Conservation (phyloP, 2,329 filamentous ascomycete genomes). For the Ceratocystis cubensis region DNA sequence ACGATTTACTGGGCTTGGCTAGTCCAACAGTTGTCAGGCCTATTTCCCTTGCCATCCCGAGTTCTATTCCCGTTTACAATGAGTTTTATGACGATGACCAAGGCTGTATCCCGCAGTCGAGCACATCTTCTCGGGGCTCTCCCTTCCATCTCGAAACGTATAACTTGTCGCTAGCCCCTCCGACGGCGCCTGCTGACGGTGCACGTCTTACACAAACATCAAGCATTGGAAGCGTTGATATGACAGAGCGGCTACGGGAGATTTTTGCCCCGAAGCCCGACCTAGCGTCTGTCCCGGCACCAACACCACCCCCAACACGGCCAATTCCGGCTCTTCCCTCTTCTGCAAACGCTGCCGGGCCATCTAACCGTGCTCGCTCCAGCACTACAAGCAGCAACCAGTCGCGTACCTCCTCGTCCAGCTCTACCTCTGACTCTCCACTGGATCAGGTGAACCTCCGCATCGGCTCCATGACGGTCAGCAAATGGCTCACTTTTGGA, state of each 20-base stretch:
- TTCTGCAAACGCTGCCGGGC: neutral
- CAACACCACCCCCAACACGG: neutral
- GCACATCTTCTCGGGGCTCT: constrained; percentile 43
- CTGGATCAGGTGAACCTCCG: constrained; percentile 62
- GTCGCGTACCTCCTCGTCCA: constrained; percentile 28
- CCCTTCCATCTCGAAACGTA: constrained; percentile 46
- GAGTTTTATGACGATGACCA: constrained; percentile 72
- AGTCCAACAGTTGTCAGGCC: constrained; percentile 40
- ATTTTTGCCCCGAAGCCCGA: constrained; percentile 31
- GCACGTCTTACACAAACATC: constrained; percentile 42
- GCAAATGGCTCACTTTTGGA: constrained; percentile 78
- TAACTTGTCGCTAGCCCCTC: constrained; percentile 28
- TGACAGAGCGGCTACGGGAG: constrained; percentile 40
- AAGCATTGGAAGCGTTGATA: constrained; percentile 43
- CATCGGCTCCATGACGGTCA: constrained; percentile 70
- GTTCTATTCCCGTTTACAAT: constrained; percentile 82
- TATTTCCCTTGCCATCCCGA: neutral
- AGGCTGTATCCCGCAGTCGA: constrained; percentile 36
- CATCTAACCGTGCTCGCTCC: neutral
- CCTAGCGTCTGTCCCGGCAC: constrained; percentile 1
- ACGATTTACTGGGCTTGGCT: constrained; percentile 62
- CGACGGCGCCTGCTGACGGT: constrained; percentile 31
- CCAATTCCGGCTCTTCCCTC: constrained; percentile 5
- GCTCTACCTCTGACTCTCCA: constrained; percentile 44
- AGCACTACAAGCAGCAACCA: constrained; percentile 3